phyloP scores from a whole-genome alignment of 73 alveolate genomes.

The Halteria grandinella region DNA sequence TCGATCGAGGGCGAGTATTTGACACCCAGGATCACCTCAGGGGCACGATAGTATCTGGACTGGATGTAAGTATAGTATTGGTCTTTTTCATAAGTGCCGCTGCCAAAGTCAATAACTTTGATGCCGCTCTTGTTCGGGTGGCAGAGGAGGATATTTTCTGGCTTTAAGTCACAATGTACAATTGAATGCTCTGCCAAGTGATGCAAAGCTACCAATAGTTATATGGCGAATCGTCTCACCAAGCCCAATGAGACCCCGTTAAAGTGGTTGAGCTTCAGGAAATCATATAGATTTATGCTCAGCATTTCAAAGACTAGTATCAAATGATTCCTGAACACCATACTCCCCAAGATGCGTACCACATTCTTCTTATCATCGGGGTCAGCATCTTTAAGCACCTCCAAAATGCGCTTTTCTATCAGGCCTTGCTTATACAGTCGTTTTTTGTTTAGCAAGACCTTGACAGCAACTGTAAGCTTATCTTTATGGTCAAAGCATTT shows the following conservation, averaged over 20 bases:
- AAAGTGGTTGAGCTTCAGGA: not conserved
- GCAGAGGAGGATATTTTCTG: not conserved
- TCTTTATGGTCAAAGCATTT: not conserved
- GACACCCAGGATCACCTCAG: constrained; percentile 50
- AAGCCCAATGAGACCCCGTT: not conserved
- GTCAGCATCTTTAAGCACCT: not conserved
- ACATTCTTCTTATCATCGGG: not conserved
- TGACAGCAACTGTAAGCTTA: not conserved
- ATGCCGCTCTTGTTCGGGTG: not conserved
- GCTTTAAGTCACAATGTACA: constrained; percentile 2
- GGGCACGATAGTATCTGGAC: constrained; percentile 46
- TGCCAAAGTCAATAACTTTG: constrained; percentile 75
- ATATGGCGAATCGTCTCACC: not conserved
- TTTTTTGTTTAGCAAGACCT: not conserved
- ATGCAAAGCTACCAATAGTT: not conserved
- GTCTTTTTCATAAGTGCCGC: constrained; percentile 68
- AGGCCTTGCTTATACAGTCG: not conserved
- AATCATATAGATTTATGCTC: not conserved
- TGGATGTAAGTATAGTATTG: constrained; percentile 59
- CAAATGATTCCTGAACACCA: not conserved
- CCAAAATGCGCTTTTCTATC: not conserved
- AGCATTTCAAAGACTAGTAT: not conserved
- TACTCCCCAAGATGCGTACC: not conserved
- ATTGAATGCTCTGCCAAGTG: not conserved
- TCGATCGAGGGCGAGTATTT: constrained; percentile 47